Conservation (phyloP, 805 yeast species). For the Barnettozyma vustinii region DNA sequence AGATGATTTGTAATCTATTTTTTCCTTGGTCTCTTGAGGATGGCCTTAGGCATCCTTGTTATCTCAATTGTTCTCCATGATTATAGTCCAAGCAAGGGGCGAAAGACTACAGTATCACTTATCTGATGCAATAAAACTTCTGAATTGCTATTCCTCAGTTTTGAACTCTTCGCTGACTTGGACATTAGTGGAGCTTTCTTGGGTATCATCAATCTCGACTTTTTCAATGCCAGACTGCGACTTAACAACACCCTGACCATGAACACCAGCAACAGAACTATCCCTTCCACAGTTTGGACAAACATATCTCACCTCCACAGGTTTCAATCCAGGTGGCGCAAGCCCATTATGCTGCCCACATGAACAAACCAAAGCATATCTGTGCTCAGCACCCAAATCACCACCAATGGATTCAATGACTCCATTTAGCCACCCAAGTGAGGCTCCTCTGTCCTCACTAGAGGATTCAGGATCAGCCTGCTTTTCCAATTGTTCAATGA, state of each 20-base stretch:
- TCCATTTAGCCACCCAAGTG: slow-evolving; percentile 35
- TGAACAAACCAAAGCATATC: slow-evolving; percentile 73
- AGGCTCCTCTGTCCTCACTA: not conserved
- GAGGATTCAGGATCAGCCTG: not conserved
- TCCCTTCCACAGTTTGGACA: slow-evolving; percentile 53
- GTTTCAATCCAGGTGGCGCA: slow-evolving; percentile 64
- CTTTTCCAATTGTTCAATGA: slow-evolving; percentile 24
- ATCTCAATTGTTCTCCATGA: not conserved
- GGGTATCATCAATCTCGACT: not conserved
- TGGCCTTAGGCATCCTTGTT: not conserved
- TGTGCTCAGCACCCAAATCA: slow-evolving; percentile 49
- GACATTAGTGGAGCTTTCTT: not conserved
- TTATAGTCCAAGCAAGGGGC: not conserved
- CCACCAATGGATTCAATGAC: slow-evolving; percentile 45
- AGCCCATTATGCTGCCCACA: slow-evolving; percentile 74
- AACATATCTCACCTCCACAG: slow-evolving; percentile 44
- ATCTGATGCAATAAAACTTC: not conserved
- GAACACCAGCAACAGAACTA: slow-evolving; percentile 1
- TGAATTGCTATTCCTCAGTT: not conserved
- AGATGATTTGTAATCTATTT: not conserved
- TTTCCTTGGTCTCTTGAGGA: not conserved
- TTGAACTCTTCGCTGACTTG: not conserved
- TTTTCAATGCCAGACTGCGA: not conserved
- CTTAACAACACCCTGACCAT: slow-evolving; percentile 30
- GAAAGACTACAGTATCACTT: not conserved